phyloP scores from a whole-genome alignment of 352 stramenopile genomes.

The Pythium inflatum region DNA sequence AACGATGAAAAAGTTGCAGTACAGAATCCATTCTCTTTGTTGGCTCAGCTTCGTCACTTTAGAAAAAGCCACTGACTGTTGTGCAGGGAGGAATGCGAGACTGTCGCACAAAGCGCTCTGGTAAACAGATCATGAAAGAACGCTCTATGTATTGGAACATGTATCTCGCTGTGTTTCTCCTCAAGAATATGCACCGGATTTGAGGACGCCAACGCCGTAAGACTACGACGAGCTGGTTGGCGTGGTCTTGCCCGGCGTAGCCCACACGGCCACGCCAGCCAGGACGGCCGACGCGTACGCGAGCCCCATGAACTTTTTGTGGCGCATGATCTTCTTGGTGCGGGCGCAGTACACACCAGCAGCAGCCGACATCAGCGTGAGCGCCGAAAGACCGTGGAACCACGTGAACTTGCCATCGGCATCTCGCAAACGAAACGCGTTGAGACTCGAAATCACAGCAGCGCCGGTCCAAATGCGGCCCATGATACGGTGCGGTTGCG shows the following conservation, averaged over 20 bases:
- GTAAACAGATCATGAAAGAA: no score
- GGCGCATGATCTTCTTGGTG: slow-evolving; percentile 4
- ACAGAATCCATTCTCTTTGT: no score
- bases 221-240: no score
- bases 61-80: no score
- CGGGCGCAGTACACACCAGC: slow-evolving; percentile 15
- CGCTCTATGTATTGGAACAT: no score
- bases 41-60: no score
- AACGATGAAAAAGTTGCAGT: no score
- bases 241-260: slow-evolving; percentile 8
- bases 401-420: slow-evolving; percentile 10
- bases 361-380: slow-evolving; percentile 1
- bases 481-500: slow-evolving; percentile 5
- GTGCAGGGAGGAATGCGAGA: no score
- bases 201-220: no score
- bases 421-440: slow-evolving; percentile 15
- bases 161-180: no score
- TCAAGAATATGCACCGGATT: no score
- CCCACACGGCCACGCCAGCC: neutral
- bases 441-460: slow-evolving; percentile 16
- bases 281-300: slow-evolving; percentile 7
- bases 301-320: slow-evolving; percentile 17
- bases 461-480: slow-evolving; percentile 15
- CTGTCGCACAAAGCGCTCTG: no score
- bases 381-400: slow-evolving; percentile 15